Base-by-base conservation (phyloP, 2,329 filamentous ascomycete species). In the Colletotrichum sp. region DNA sequence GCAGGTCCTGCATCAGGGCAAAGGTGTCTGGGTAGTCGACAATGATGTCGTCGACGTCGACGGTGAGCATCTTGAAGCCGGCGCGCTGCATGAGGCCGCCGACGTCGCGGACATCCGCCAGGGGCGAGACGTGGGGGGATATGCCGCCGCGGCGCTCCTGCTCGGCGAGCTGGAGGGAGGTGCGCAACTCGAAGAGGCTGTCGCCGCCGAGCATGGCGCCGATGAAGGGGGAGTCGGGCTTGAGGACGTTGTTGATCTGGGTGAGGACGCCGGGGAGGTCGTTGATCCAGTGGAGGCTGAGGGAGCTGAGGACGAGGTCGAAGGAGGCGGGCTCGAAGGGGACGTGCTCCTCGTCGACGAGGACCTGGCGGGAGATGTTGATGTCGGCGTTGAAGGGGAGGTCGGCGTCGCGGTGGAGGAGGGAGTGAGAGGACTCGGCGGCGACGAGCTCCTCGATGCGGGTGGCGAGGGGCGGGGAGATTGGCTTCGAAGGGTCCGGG, bases 181-280 rank as follows among this genome's bases (percentile, higher is more conserved):
- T 98, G 38, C 97, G 94, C 70, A 99, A 90, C 87, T 99, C 97
- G 82, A 94, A 99, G 2, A 99, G 89, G 9, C 95, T 96, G 84
- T 99, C 97, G 1, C 97, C 97, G 71, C 97, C 97, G 76, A 98
- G 93, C 96, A 99, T 99, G 78, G 96, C 96, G 16, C 94, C 96
- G 62, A 99, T 93, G 82, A 99, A 98, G 2, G 97, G 96, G 72
- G 91, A 90, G 83, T 99, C 97, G 0, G 96, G 96, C 84, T 97
- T 98, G 30, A 99, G 90, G 38, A 97, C 88, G 78, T 91, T 90
- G 87, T 98, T 98, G 82, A 98, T 94, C 82, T 98, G 95, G 2
- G 93, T 89, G 3, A 99, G 89, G 13, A 97, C 88, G 2, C 94
- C 94, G 0, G 97, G 97, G 7, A 99, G 91, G 83, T 99, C 95